phyloP scores from a whole-genome alignment of 2,329 filamentous ascomycete genomes.

The Diaporthe citri region DNA sequence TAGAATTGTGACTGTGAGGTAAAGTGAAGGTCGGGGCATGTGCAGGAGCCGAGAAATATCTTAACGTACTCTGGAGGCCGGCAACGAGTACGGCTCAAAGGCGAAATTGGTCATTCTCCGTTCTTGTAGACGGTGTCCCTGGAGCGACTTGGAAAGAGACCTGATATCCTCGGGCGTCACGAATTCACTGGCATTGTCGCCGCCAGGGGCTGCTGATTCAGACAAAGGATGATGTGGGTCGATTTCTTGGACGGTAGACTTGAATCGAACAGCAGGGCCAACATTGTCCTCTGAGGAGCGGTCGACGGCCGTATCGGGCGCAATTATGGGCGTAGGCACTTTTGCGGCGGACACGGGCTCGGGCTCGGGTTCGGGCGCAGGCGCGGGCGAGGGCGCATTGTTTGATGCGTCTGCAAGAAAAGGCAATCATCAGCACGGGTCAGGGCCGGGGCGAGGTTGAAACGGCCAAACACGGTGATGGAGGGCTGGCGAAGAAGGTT shows the following conservation, averaged over 20 bases:
- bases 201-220: constrained; percentile 41
- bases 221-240: constrained; percentile 57
- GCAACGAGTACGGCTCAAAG: constrained; percentile 92
- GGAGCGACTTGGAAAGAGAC: constrained; percentile 78
- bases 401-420: constrained; percentile 9
- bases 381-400: constrained; percentile 31
- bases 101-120: constrained; percentile 86
- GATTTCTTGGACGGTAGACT: constrained; percentile 78
- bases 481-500: constrained; percentile 10
- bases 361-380: background rate
- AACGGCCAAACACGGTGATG: background rate
- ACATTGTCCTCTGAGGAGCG: constrained; percentile 46
- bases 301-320: constrained; percentile 40
- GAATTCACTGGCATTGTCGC: constrained; percentile 45
- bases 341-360: constrained; percentile 5
- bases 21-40: constrained; percentile 32
- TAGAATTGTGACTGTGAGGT: constrained; percentile 29
- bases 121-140: constrained; percentile 82
- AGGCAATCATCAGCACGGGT: constrained; percentile 16
- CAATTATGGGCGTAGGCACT: constrained; percentile 6
- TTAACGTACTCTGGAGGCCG: constrained; percentile 80
- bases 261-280: constrained; percentile 75
- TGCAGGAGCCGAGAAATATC: constrained; percentile 44
- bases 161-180: constrained; percentile 74
- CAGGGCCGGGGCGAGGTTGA: constrained; percentile 14